Conservation (phyloP, 371 early-diverging fungal genomes). For the Rhizopus stolonifer region DNA sequence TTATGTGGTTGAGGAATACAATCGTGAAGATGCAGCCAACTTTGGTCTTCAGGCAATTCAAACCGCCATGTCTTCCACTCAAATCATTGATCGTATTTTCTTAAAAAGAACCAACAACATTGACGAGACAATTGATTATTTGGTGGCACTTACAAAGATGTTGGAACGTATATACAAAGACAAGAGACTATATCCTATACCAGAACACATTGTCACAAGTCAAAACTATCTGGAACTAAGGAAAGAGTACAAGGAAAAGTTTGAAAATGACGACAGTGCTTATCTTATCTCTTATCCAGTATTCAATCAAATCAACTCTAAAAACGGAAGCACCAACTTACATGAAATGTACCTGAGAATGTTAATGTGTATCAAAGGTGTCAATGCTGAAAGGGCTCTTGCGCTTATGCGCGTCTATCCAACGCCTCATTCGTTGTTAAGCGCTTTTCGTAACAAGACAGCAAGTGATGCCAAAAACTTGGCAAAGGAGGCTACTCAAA, state of each 20-base stretch:
- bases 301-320: slow-evolving; percentile 66
- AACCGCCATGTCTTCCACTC: slow-evolving; percentile 68
- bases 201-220: slow-evolving; percentile 53
- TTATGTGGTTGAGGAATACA: slow-evolving; percentile 85
- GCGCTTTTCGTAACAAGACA: slow-evolving; percentile 36
- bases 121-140: slow-evolving; percentile 78
- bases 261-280: background rate
- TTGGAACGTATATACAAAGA: slow-evolving; percentile 51
- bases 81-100: slow-evolving; percentile 70
- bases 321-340: slow-evolving; percentile 63
- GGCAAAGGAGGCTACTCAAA: slow-evolving; percentile 34
- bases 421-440: slow-evolving; percentile 60
- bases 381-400: slow-evolving; percentile 80
- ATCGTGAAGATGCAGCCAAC: slow-evolving; percentile 38
- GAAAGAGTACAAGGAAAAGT: slow-evolving; percentile 14
- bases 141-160: slow-evolving; percentile 60
- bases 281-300: slow-evolving; percentile 60
- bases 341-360: slow-evolving; percentile 76
- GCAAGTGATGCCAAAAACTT: slow-evolving; percentile 32
- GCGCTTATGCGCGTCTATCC: slow-evolving; percentile 68
- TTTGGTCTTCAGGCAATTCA: slow-evolving; percentile 63
- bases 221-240: slow-evolving; percentile 53
- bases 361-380: slow-evolving; percentile 79
- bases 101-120: slow-evolving; percentile 68
- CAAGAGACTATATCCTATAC: slow-evolving; percentile 55